phyloP scores from a whole-genome alignment of 768 basidiomycete genomes.

The Russula vinacea region DNA sequence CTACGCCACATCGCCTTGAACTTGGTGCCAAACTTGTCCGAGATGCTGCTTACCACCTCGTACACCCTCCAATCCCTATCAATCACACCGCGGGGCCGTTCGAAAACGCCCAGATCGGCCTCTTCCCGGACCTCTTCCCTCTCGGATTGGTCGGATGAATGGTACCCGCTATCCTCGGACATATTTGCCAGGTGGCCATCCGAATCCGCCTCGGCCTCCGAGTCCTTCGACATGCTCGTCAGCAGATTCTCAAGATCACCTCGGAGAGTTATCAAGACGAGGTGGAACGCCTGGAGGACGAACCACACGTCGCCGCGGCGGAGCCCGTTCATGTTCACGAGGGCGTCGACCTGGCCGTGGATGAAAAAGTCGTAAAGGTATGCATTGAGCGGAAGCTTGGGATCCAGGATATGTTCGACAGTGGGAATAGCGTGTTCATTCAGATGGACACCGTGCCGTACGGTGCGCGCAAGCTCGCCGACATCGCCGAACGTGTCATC shows the following conservation, averaged over 20 bases:
- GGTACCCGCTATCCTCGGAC: constrained; percentile 39
- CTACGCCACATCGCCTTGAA: constrained; percentile 54
- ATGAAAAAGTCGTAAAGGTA: constrained; percentile 67
- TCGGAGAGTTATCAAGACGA: constrained; percentile 50
- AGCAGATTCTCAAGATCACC: constrained; percentile 50
- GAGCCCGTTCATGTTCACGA: constrained; percentile 55
- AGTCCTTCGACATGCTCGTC: constrained; percentile 31
- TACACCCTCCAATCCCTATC: constrained; percentile 57
- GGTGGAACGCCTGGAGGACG: constrained; percentile 53
- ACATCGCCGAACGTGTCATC: constrained; percentile 52
- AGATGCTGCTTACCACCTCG: constrained; percentile 44
- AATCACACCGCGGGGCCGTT: constrained; percentile 41
- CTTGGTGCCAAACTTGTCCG: constrained; percentile 54
- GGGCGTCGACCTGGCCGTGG: constrained; percentile 54
- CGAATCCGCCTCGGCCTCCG: constrained; percentile 19
- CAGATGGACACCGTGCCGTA: constrained; percentile 52
- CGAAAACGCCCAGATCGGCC: constrained; percentile 30
- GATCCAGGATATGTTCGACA: constrained; percentile 39
- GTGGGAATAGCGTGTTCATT: constrained; percentile 62
- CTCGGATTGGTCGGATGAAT: constrained; percentile 36
- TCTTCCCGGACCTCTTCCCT: constrained; percentile 33
- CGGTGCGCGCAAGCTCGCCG: constrained; percentile 50
- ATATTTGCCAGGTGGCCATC: constrained; percentile 30
- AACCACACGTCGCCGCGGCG: constrained; percentile 64
- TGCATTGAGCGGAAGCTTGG: constrained; percentile 30